Base-by-base conservation (phyloP, 495 filamentous ascomycete genomes). In the Podospora appendiculata region DNA sequence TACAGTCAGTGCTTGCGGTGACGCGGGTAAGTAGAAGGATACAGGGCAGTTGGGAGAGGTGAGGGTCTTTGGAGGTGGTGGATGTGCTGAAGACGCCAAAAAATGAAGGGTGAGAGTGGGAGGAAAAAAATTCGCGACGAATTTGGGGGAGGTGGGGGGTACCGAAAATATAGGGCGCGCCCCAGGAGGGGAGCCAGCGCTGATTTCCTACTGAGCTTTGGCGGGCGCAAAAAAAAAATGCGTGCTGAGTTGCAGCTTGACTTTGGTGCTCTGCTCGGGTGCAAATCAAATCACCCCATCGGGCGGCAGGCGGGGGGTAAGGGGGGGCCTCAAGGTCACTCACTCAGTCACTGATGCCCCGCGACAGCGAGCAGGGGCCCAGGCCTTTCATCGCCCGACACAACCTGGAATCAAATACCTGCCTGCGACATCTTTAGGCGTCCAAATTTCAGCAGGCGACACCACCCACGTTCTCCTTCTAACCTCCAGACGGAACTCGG, bases 91-190 rank as follows among this genome's bases (percentile, higher is more conserved):
- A 56, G 47, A 54, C 49, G 52, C 59, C 42, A 49, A 62, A 25
- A 59, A 61, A 66, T 59, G 63, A 68, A 68, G 32, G 53, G 60
- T 58, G 63, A 66, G 63, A 62, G 57, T 36, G 34, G 50, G 60
- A 62, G 63, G 61, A 66, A 68, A 65, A 25, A 52, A 60, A 55
- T 61, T 63, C 50, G 52, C 47, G 47, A 42, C 48, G 52, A 58
- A 58, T 60, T 61, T 54, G 58, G 65, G 62, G 65, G 64, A 48
- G 40, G 51, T 14, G 51, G 60, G 51, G 62, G 57, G 52, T 35
- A 25, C 58, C 50, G 46, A 62, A 66, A 64, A 52, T 67, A 65
- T 67, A 67, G 58, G 58, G 56, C 58, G 39, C 38, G 52, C 32
- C 54, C 51, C 50, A 45, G 45, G 49, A 43, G 56, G 51, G 52